Evolutionary conservation across 140 eudicot species (phyloP), one percentile per base, ranked within the genome.

Genomic region (Anethum foeniculum): DNA sequence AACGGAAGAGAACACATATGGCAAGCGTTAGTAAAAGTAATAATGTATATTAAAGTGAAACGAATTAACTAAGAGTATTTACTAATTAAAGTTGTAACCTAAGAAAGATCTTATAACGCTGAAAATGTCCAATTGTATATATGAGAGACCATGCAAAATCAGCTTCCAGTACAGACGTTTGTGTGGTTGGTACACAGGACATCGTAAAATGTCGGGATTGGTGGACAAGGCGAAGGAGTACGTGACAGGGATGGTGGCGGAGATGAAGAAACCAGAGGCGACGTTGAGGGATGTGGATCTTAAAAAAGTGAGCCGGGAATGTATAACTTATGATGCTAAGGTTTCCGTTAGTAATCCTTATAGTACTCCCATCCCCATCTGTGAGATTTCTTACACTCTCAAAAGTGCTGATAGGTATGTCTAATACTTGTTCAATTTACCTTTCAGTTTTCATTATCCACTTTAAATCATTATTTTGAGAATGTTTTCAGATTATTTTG

Each of bases 251-350:
- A 88, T 88, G 89, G 82, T 90, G 81, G 91, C 89, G 2, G 76
- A 86, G 64, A 80, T 93, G 81, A 60, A 86, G 81, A 93, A 90
- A 76, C 98, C 98, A 60, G 89, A 85, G 85, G 97, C 92, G 25
- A 23, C 81, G 46, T 60, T 89, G 12, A 84, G 71, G 21, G 87
- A 89, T 84, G 93, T 92, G 19, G 91, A 90, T 86, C 86, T 92
- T 7, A 88, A 90, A 82, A 88, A 85, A 43, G 78, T 90, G 19
- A 62, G 80, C 77, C n/a, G 18, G 5, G 80, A 48, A 65, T 76
- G 46, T 51, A 76, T 86, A 38, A 86, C 88, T 10, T 84, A 82
- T 21, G 49, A 11, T 41, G 90, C 90, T 41, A 87, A 84, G 79
- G 90, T 89, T 47, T 80, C 82, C 23, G 92, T 89, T 27, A 15